phyloP scores from a whole-genome alignment of 1,284 basidiomycete genomes.

The Fomitopsis schrenkii region DNA sequence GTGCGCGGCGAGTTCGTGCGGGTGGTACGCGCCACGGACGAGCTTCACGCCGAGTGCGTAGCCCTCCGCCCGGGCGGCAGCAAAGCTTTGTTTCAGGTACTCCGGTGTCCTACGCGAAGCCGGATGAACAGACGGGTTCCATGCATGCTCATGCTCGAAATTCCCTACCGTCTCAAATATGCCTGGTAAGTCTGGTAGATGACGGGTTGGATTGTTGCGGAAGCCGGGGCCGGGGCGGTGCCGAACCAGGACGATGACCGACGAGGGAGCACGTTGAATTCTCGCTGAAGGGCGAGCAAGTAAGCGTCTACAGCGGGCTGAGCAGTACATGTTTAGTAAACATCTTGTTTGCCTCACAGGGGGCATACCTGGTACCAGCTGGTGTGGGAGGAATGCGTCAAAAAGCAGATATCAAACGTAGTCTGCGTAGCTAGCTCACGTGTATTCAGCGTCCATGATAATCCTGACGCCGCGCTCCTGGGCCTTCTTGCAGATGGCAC shows the following conservation, averaged over 20 bases:
- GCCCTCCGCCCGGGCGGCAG: conserved; percentile 63
- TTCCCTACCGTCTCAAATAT: conserved; percentile 64
- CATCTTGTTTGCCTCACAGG: background rate
- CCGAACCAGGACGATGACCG: conserved; percentile 20
- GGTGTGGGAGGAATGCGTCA: background rate
- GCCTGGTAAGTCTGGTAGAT: conserved; percentile 84
- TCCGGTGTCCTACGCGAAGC: conserved; percentile 49
- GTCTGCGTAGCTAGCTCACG: conserved; percentile 30
- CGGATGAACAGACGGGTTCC: background rate
- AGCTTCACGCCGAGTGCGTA: conserved; percentile 92
- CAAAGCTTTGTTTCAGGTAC: conserved; percentile 64
- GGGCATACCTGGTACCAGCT: conserved; percentile 62
- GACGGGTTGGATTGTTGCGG: conserved; percentile 48
- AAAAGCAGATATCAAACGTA: background rate
- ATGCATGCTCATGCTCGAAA: conserved; percentile 8
- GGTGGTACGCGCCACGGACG: conserved; percentile 92
- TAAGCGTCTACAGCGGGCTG: conserved; percentile 81
- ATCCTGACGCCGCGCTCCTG: conserved; percentile 58
- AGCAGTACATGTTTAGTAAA: background rate
- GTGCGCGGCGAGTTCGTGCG: conserved; percentile 64
- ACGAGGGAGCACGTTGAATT: conserved; percentile 62
- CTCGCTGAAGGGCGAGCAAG: conserved; percentile 68
- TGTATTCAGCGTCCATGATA: conserved; percentile 83
- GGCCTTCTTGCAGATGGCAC: conserved; percentile 50
- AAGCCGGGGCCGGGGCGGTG: background rate